Evolutionary conservation across 23 red algal species (phyloP).

Genomic region (Gracilaria vermiculophylla): DNA sequence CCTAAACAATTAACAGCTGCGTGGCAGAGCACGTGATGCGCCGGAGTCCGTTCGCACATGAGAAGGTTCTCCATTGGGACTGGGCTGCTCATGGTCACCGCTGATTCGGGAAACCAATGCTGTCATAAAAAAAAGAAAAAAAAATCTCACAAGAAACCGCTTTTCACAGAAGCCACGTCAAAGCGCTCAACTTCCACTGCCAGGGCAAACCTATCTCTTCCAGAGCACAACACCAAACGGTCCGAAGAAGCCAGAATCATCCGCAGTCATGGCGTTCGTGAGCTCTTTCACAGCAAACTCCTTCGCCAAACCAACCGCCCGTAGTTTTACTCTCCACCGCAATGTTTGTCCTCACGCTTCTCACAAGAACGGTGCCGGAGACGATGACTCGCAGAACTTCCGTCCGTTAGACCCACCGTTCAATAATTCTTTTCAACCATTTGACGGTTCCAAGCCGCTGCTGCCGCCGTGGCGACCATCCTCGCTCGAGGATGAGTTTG

Average conservation of each 20-base stretch:
- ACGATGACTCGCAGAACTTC: not conserved
- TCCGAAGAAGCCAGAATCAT: not conserved
- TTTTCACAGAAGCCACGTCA: too few relatives aligned
- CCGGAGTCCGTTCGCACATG: too few relatives aligned
- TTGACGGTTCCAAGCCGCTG: constrained; percentile 53
- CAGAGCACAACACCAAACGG: too few relatives aligned
- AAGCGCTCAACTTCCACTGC: too few relatives aligned
- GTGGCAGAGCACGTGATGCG: too few relatives aligned
- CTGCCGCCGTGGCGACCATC: constrained; percentile 48
- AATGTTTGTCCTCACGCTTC: not conserved
- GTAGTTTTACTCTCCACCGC: not conserved
- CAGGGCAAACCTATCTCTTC: too few relatives aligned
- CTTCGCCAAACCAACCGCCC: not conserved
- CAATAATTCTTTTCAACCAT: constrained; percentile 10
- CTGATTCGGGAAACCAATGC: too few relatives aligned
- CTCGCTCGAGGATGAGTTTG: constrained; percentile 37
- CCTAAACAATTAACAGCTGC: too few relatives aligned
- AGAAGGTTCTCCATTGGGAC: too few relatives aligned
- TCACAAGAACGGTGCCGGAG: not conserved
- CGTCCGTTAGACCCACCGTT: not conserved
- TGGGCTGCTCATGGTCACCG: too few relatives aligned
- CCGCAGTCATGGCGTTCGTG: not conserved
- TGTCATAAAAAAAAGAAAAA: too few relatives aligned
- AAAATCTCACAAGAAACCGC: too few relatives aligned
- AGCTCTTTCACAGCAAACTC: not conserved